Base-by-base conservation (phyloP, 1,284 basidiomycete species). In the Irpex sp. region DNA sequence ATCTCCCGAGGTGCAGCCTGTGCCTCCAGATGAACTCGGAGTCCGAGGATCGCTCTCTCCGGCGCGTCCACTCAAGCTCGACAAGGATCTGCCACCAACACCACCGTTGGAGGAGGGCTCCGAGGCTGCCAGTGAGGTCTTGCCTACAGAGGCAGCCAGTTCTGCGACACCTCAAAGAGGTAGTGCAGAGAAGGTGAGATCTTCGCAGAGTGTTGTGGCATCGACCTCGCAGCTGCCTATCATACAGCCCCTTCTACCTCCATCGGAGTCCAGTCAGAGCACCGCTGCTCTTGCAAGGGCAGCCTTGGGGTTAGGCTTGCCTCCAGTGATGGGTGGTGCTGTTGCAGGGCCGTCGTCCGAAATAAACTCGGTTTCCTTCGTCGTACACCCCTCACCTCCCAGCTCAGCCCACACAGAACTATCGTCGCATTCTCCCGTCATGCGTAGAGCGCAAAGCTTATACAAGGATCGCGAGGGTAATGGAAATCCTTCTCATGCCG, bases 21-120 rank as follows among this genome's bases (percentile, higher is more conserved):
- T 64, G 40, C 70, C 67, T 21, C 66, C 71, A 61, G 74, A 74
- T 64, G 75, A 79, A 62, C 65, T 73, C 37, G 72, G 74, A 4
- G 65, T 73, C 36, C 65, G 62, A 49, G 66, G 59, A 48, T 58
- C 57, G 40, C 54, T 72, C 60, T 48, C 68, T 62, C 57, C 72
- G 66, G 58, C 64, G 52, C 71, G 73, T n/a, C 66, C 77, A 40
- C 70, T 75, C 62, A 70, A 13, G 21, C 17, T 82, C 47, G 83
- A 91, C 68, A 91, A 91, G 72, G 85, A 84, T 9, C 81, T 91
- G 26, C 89, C 89, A 54, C 87, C 87, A 2, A 87, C 82, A 1
- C 90, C 89, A 15, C 65, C 68, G 13, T 58, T 66, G n/a, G 67
- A 66, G 13, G 66, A 70, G 21, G 68, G 66, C n/a, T 19, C 44